These are phyloP conservation scores for Barbarea vulgaris DNA, from an alignment of 345 rosid species.

Conservation along the genomic window DNA sequence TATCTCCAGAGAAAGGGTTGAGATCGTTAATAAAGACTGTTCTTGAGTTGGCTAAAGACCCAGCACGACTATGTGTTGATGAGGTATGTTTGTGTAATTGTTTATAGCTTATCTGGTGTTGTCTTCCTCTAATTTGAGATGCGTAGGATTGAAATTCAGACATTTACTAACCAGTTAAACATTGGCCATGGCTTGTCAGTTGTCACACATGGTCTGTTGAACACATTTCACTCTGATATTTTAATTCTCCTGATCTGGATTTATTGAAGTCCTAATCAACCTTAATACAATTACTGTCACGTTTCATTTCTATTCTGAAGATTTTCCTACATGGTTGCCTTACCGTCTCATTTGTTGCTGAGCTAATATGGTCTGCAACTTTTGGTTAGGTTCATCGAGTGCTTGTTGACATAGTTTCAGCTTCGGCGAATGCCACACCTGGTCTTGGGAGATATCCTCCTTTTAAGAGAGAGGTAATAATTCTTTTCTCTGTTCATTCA, in stretches of 20 bases:
- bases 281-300: background rate
- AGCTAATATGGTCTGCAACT: slow-evolving; percentile 11
- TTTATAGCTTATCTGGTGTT: slow-evolving; percentile 10
- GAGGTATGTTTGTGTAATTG: slow-evolving; percentile 53
- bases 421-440: slow-evolving; percentile 76
- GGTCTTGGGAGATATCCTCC: slow-evolving; percentile 91
- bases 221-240: background rate
- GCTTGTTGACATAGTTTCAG: slow-evolving; percentile 70
- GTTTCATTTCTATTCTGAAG: slow-evolving; percentile 19
- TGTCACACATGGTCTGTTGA: slow-evolving; percentile 23
- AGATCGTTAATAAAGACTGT: slow-evolving; percentile 77
- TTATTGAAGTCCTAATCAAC: background rate
- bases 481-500: slow-evolving; percentile 5
- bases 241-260: slow-evolving; percentile 1
- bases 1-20: slow-evolving; percentile 85
- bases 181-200: slow-evolving; percentile 18
- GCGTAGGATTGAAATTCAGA: background rate
- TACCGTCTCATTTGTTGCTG: slow-evolving; percentile 2
- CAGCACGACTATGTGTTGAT: slow-evolving; percentile 75
- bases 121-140: slow-evolving; percentile 22
- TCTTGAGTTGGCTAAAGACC: slow-evolving; percentile 79
- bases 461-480: slow-evolving; percentile 80
- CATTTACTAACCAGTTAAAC: slow-evolving; percentile 17
- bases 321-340: background rate
- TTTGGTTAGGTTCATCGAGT: slow-evolving; percentile 71